Percentiles rank a stretch among this genome's conserved stretches.
These are phyloP conservation scores for Sugiyamaella pinicola DNA, from an alignment of 1,139 yeast species.

Conservation along the genomic window DNA sequence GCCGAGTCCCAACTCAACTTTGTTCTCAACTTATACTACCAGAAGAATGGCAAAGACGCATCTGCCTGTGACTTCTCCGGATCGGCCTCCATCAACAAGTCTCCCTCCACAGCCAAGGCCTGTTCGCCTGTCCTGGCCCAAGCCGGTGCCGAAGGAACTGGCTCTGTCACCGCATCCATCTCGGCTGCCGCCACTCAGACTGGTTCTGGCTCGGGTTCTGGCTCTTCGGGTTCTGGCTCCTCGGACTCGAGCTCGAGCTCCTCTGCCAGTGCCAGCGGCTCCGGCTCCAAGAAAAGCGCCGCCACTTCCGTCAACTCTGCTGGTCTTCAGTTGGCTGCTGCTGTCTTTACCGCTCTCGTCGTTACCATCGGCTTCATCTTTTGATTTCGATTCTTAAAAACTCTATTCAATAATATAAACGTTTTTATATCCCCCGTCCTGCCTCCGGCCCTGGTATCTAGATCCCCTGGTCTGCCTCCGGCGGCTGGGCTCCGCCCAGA, in stretches of 20 bases:
- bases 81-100: conserved; percentile 65
- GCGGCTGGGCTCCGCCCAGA: no score
- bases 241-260: no score
- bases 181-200: conserved; percentile 35
- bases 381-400: neutral
- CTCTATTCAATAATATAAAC: neutral
- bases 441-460: no score
- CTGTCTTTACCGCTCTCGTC: conserved; percentile 22
- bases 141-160: conserved; percentile 38
- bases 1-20: conserved; percentile 64
- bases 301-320: conserved; percentile 27
- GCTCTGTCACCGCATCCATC: conserved; percentile 36
- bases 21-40: conserved; percentile 61
- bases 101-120: conserved; percentile 67
- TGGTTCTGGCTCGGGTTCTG: conserved; percentile 28
- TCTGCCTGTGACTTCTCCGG: conserved; percentile 69
- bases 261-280: conserved; percentile 24
- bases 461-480: no score
- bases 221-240: conserved; percentile 22
- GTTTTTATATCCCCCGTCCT: neutral
- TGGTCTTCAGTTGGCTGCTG: conserved; percentile 20
- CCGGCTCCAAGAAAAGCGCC: conserved; percentile 23
- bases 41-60: conserved; percentile 46
- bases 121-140: conserved; percentile 49
- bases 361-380: conserved; percentile 21